phyloP scores from a whole-genome alignment of 1,284 basidiomycete genomes.

The Irpex sp. region DNA sequence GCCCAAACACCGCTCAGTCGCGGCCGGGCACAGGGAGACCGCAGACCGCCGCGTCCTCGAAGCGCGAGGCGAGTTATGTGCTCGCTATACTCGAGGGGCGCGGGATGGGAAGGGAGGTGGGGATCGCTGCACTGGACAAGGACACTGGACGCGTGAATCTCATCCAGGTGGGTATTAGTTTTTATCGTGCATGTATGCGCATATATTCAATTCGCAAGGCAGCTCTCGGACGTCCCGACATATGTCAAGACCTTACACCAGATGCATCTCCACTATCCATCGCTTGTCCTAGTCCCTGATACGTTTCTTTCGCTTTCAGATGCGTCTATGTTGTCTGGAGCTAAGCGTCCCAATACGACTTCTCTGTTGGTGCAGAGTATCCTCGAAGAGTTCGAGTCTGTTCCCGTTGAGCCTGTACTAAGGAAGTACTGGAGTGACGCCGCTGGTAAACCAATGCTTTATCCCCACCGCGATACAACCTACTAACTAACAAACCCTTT shows the following conservation, averaged over 20 bases:
- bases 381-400: constrained; percentile 66
- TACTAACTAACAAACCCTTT: too few species aligned
- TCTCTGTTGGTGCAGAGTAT: constrained; percentile 70
- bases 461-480: too few species aligned
- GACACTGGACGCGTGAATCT: constrained; percentile 73
- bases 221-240: constrained; percentile 79
- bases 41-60: constrained; percentile 3
- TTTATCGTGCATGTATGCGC: constrained; percentile 7
- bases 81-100: constrained; percentile 70
- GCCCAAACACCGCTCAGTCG: constrained; percentile 5
- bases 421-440: constrained; percentile 79
- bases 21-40: constrained; percentile 3
- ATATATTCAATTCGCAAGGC: constrained; percentile 7
- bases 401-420: constrained; percentile 62
- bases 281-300: constrained; percentile 72
- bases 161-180: constrained; percentile 49
- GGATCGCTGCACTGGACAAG: constrained; percentile 78
- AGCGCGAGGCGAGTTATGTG: constrained; percentile 37
- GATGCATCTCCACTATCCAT: constrained; percentile 71
- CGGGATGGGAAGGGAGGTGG: constrained; percentile 75
- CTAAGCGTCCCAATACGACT: constrained; percentile 38
- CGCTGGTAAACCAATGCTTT: too few species aligned
- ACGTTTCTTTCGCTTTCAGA: constrained; percentile 61
- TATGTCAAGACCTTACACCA: constrained; percentile 88
- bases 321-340: constrained; percentile 36